Evolutionary conservation across 768 basidiomycete species (phyloP).

Genomic region (Naganishia friedmannii): DNA sequence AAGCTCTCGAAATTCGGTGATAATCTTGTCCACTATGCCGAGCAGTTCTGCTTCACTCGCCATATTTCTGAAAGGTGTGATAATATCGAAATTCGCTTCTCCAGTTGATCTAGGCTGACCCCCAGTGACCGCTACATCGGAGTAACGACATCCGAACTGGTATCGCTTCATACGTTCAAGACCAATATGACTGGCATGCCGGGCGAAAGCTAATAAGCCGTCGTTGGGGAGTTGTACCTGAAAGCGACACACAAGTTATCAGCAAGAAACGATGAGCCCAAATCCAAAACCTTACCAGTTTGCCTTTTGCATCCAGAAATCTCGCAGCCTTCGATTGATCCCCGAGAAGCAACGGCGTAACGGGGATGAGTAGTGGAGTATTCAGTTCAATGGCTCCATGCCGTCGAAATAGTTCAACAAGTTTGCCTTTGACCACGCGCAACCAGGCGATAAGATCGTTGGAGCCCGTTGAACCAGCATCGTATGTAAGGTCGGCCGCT

Average conservation of each 20-base stretch:
- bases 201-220: slow-evolving; percentile 44
- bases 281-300: slow-evolving; percentile 31
- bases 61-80: slow-evolving; percentile 44
- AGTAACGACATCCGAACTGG: slow-evolving; percentile 44
- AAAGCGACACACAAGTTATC: not conserved
- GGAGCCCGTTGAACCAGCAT: slow-evolving; percentile 58
- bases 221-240: slow-evolving; percentile 42
- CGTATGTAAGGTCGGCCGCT: slow-evolving; percentile 71
- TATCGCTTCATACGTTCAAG: slow-evolving; percentile 50
- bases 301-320: slow-evolving; percentile 64
- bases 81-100: slow-evolving; percentile 47
- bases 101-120: slow-evolving; percentile 44
- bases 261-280: not conserved
- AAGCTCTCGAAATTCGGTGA: slow-evolving; percentile 47
- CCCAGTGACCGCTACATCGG: slow-evolving; percentile 35
- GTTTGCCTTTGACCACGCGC: slow-evolving; percentile 70
- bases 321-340: slow-evolving; percentile 66
- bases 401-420: slow-evolving; percentile 73
- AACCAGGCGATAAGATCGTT: slow-evolving; percentile 70
- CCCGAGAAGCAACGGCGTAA: slow-evolving; percentile 58
- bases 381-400: slow-evolving; percentile 88
- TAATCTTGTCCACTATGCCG: slow-evolving; percentile 47
- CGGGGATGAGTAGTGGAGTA: slow-evolving; percentile 74
- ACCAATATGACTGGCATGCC: slow-evolving; percentile 42
- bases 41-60: slow-evolving; percentile 46